Base-by-base conservation (phyloP, 306 rosid species). In the Quercus gilva region DNA sequence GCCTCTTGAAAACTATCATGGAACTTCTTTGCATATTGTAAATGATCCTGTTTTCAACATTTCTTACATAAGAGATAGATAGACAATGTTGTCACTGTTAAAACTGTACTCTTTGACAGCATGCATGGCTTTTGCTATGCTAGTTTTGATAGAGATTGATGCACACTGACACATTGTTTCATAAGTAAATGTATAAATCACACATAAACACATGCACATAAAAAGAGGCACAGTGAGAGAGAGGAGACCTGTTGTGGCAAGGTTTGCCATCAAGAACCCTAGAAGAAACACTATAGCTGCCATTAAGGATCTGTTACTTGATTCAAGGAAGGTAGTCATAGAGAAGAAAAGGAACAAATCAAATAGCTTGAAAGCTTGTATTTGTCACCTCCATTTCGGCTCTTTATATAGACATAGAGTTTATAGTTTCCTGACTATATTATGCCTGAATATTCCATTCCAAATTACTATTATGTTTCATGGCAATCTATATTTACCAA, bases 241-340 rank as follows among this genome's bases (percentile, higher is more conserved):
- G 19, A 55, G 52, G 26, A 71, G 3, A 83, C 86, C 86, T 79
- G 83, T 52, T 19, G 80, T 53, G 58, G 31, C 69, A 79, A 83
- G 77, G 21, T 35, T 59, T 25, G 74, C 60, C 37, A 53, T 67
- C 3, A 79, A 19, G 55, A 83, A 31, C 25, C 69, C 83, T 13
- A 78, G 11, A 59, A 78, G 80, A 69, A 83, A 68, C 71, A 68
- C 23, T 41, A 75, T 12, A 6, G 78, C 56, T 37, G 56, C 64
- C 76, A 71, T 78, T 55, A n/a, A 64, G 33, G 80, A 28, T 33
- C 55, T 55, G 31, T 67, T 74, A 41, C 75, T 71, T 49, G 41
- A 25, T 18, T 10, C 2, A 8, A 23, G 21, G 57, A 56, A 35
- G 59, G 76, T 7, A 69, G 59, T 59, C 82, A 73, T 65, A 19